These are phyloP conservation scores for Metschnikowia cubensis DNA, from an alignment of 805 yeast genomes.

Conservation along the genomic window DNA sequence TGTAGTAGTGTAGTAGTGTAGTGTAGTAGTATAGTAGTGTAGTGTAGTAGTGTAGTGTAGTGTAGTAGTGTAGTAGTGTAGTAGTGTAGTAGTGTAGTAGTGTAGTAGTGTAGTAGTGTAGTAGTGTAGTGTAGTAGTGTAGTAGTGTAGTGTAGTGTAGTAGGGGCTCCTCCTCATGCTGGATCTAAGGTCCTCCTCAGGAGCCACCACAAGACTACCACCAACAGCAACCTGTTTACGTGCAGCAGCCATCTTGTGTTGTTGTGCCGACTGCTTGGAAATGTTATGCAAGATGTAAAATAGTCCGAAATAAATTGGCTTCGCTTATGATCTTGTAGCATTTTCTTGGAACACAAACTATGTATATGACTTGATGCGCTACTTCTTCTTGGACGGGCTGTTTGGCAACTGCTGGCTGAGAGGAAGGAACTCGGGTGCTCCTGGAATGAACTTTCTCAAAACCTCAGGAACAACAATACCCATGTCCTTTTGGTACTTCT, in stretches of 20 bases:
- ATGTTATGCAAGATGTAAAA: conserved; percentile 8
- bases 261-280: conserved; percentile 20
- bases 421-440: conserved; percentile 96
- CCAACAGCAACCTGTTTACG: conserved; percentile 34
- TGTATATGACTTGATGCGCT: neutral
- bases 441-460: conserved; percentile 93
- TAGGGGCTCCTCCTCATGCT: conserved; percentile 9
- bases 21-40: no score
- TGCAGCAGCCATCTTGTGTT: conserved; percentile 22
- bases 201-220: conserved; percentile 27
- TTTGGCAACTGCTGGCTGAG: conserved; percentile 87
- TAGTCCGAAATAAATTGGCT: neutral
- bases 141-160: no score
- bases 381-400: conserved; percentile 72
- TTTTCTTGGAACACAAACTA: no score
- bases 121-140: no score
- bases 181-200: conserved; percentile 21
- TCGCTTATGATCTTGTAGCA: neutral
- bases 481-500: conserved; percentile 96
- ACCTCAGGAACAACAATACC: conserved; percentile 94
- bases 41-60: no score
- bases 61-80: no score
- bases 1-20: no score
- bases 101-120: no score
- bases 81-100: no score